phyloP scores from a whole-genome alignment of 768 basidiomycete species.

The Filobasidium floriforme region DNA sequence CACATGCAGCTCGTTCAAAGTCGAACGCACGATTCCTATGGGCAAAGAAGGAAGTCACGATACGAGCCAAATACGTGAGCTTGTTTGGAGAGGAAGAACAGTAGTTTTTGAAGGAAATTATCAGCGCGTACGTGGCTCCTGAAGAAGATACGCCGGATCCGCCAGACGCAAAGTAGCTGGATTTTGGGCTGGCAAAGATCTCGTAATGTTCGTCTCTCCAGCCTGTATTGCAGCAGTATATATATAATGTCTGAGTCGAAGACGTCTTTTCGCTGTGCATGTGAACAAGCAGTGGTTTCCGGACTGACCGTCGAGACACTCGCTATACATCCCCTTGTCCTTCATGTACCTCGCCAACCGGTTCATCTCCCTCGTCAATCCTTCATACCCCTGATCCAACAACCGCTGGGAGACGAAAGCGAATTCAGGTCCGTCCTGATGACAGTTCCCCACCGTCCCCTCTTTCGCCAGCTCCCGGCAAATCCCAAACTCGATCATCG shows the following conservation, averaged over 20 bases:
- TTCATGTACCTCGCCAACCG: conserved; percentile 41
- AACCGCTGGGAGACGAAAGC: conserved; percentile 32
- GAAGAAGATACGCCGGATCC: background rate
- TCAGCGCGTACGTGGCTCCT: background rate
- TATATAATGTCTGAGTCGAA: too few species aligned
- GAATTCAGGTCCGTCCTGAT: conserved; percentile 33
- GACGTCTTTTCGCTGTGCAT: too few species aligned
- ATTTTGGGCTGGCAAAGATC: conserved; percentile 46
- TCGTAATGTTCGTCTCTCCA: conserved; percentile 80
- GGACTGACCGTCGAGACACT: conserved; percentile 41
- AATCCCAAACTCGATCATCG: conserved; percentile 11
- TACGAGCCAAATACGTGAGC: too few species aligned
- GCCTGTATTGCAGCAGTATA: conserved; percentile 46
- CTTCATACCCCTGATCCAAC: conserved; percentile 50
- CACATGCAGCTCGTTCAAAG: conserved; percentile 82
- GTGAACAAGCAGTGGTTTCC: conserved; percentile 32
- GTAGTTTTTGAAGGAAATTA: background rate
- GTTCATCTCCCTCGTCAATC: conserved; percentile 35
- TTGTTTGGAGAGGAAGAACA: background rate
- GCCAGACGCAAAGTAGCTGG: conserved; percentile 52
- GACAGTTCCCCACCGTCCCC: conserved; percentile 36
- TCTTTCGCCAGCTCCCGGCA: background rate
- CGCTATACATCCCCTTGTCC: conserved; percentile 37
- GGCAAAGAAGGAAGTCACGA: background rate
- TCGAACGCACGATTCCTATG: conserved; percentile 65